These are phyloP conservation scores for Periconia sp. DNA, from an alignment of 2,329 filamentous ascomycete genomes.

Conservation along the genomic window DNA sequence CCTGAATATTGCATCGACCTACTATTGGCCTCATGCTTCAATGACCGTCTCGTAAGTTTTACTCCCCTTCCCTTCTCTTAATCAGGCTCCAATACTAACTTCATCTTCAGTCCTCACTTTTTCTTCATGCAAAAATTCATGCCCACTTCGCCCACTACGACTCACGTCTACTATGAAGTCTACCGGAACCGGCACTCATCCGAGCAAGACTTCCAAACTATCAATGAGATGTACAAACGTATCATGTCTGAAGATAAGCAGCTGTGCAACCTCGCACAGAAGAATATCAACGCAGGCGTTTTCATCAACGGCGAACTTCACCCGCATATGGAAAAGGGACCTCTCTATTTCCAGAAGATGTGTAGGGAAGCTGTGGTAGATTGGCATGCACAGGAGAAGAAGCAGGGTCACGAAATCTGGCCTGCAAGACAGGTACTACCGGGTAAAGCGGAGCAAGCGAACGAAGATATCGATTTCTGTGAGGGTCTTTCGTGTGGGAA, in stretches of 20 bases:
- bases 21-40: slow-evolving; percentile 17
- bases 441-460: slow-evolving; percentile 44
- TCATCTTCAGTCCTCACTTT: slow-evolving; percentile 47
- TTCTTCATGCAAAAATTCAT: slow-evolving; percentile 65
- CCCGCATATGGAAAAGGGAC: slow-evolving; percentile 58
- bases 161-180: slow-evolving; percentile 62
- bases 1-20: slow-evolving; percentile 13
- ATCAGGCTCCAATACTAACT: not conserved
- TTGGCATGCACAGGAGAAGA: slow-evolving; percentile 11
- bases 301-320: slow-evolving; percentile 64
- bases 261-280: slow-evolving; percentile 59
- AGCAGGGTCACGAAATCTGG: slow-evolving; percentile 10
- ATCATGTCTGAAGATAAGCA: slow-evolving; percentile 65
- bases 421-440: slow-evolving; percentile 44
- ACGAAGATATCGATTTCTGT: slow-evolving; percentile 46
- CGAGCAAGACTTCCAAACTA: slow-evolving; percentile 59
- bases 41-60: slow-evolving; percentile 16
- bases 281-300: slow-evolving; percentile 60
- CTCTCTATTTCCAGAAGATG: slow-evolving; percentile 55
- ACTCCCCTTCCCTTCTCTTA: not conserved
- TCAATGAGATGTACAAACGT: slow-evolving; percentile 62
- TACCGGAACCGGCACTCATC: slow-evolving; percentile 61
- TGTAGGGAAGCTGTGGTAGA: slow-evolving; percentile 48
- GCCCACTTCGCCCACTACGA: slow-evolving; percentile 52
- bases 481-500: slow-evolving; percentile 5